Percentiles rank a stretch among this genome's conserved stretches.
phyloP scores from a whole-genome alignment of 768 basidiomycete species.

The Mycena filopes region DNA sequence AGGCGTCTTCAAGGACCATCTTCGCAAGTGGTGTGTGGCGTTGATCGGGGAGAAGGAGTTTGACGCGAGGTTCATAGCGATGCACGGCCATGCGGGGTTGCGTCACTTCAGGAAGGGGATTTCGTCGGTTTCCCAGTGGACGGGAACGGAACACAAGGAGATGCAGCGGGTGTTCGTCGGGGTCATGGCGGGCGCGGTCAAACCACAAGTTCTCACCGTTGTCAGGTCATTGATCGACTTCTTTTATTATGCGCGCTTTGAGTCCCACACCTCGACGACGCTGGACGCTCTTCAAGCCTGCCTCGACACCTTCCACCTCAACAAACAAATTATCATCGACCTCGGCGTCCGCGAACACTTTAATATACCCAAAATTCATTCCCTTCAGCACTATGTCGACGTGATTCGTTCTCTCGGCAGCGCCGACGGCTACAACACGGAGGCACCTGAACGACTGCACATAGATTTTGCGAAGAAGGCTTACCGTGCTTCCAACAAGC shows the following conservation, averaged over 20 bases:
- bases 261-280: slow-evolving; percentile 4
- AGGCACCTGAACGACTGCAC: too few species aligned
- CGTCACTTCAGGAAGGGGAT: slow-evolving; percentile 7
- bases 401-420: too few species aligned
- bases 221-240: slow-evolving; percentile 40
- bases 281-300: slow-evolving; percentile 8
- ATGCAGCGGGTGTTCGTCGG: slow-evolving; percentile 38
- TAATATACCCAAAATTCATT: slow-evolving; percentile 25
- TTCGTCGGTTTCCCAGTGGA: neutral
- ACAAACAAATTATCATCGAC: slow-evolving; percentile 5
- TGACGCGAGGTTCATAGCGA: neutral
- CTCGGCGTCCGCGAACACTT: slow-evolving; percentile 19
- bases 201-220: slow-evolving; percentile 33
- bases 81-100: neutral
- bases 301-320: slow-evolving; percentile 9
- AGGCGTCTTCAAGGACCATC: slow-evolving; percentile 4
- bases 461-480: slow-evolving; percentile 35
- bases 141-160: slow-evolving; percentile 13
- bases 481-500: slow-evolving; percentile 33
- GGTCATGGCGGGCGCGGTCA: slow-evolving; percentile 29
- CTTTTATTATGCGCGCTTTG: slow-evolving; percentile 24
- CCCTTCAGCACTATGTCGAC: too few species aligned
- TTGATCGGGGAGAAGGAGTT: slow-evolving; percentile 3
- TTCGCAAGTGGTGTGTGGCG: neutral
- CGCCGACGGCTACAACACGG: too few species aligned